phyloP scores from a whole-genome alignment of 768 basidiomycete species.

The Sarcodon sp. region DNA sequence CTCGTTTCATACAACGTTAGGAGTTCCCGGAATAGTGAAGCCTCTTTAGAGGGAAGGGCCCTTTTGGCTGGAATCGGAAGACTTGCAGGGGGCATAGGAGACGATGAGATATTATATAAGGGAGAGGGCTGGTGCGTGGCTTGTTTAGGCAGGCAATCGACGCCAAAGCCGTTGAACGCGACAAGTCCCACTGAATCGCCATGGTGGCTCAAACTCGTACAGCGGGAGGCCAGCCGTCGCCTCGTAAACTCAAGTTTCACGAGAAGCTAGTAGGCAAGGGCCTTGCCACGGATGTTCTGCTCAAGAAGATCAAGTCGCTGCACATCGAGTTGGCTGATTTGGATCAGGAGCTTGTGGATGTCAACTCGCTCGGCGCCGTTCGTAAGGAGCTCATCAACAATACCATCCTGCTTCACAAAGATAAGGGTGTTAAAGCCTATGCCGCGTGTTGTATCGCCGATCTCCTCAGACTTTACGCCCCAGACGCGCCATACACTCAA shows the following conservation, averaged over 20 bases:
- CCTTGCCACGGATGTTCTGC: conserved; percentile 59
- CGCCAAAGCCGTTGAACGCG: neutral
- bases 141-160: too few species aligned
- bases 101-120: neutral
- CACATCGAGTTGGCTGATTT: conserved; percentile 66
- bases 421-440: conserved; percentile 91
- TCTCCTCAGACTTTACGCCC: conserved; percentile 85
- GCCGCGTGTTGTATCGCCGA: conserved; percentile 92
- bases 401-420: conserved; percentile 84
- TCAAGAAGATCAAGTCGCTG: conserved; percentile 77
- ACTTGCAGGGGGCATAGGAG: conserved; percentile 13
- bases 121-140: too few species aligned
- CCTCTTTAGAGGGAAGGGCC: conserved; percentile 71
- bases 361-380: conserved; percentile 50
- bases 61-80: conserved; percentile 19
- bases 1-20: conserved; percentile 80
- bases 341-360: conserved; percentile 83
- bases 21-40: conserved; percentile 74
- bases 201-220: conserved; percentile 73
- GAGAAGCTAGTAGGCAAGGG: conserved; percentile 74
- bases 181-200: conserved; percentile 9
- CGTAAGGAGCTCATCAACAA: conserved; percentile 72
- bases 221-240: conserved; percentile 28
- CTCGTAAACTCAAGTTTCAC: conserved; percentile 59
- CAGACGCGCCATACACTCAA: conserved; percentile 91